Evolutionary conservation across 2,329 filamentous ascomycete genomes (phyloP).

Genomic region (Pseudocercospora eumusae): DNA sequence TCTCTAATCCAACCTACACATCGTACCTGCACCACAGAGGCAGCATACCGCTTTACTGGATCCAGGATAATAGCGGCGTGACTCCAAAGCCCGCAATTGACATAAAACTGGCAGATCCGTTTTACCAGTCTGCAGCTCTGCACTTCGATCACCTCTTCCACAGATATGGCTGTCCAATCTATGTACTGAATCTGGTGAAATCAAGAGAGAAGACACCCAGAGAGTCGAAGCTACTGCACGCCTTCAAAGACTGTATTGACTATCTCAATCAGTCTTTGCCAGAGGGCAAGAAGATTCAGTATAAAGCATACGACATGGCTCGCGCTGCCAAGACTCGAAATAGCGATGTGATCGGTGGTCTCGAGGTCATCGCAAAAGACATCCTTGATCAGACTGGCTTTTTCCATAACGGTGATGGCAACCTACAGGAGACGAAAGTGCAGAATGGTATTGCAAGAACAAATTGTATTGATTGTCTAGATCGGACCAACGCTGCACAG

Average conservation of each 20-base stretch:
- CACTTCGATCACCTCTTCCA: constrained; percentile 96
- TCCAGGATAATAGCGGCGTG: constrained; percentile 91
- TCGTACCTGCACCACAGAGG: constrained; percentile 96
- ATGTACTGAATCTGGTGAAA: constrained; percentile 87
- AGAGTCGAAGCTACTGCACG: constrained; percentile 85
- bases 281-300: constrained; percentile 78
- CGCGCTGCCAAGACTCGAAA: constrained; percentile 86
- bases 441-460: constrained; percentile 94
- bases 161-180: constrained; percentile 88
- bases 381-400: constrained; percentile 85
- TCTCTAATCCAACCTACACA: constrained; percentile 86
- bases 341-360: constrained; percentile 88
- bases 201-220: constrained; percentile 81
- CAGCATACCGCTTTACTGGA: constrained; percentile 96
- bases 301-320: constrained; percentile 98
- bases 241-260: constrained; percentile 82
- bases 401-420: constrained; percentile 85
- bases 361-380: constrained; percentile 86
- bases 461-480: constrained; percentile 97
- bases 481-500: constrained; percentile 95
- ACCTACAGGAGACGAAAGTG: constrained; percentile 64
- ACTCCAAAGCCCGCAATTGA: constrained; percentile 96
- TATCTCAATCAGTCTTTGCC: constrained; percentile 96
- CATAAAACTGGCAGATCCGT: constrained; percentile 91
- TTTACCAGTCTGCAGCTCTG: constrained; percentile 86